Percentiles rank a stretch among this genome's conserved stretches.
Conservation (phyloP, 768 basidiomycete species). For the Termitomyces eurrhizus region DNA sequence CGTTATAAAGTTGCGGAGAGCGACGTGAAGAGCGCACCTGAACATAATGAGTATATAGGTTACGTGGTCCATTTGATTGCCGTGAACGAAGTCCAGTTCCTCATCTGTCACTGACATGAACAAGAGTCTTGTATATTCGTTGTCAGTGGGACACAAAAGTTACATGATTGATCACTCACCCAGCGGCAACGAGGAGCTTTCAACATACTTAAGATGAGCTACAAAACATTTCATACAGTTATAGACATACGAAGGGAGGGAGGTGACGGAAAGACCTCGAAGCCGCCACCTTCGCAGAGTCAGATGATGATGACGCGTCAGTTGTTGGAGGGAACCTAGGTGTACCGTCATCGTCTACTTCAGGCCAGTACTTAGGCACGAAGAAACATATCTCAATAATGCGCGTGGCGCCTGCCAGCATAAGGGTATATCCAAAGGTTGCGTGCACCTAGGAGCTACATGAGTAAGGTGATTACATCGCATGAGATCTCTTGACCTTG, state of each 20-base stretch:
- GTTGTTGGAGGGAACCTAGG: slow-evolving; percentile 11
- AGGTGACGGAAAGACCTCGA: slow-evolving; percentile 75
- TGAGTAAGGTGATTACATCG: background rate
- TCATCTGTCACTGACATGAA: slow-evolving; percentile 97
- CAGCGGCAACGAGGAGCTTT: slow-evolving; percentile 71
- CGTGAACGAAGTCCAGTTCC: slow-evolving; percentile 69
- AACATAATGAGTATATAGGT: slow-evolving; percentile 85
- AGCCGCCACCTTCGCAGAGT: slow-evolving; percentile 32
- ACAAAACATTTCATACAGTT: background rate
- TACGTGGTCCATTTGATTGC: slow-evolving; percentile 83
- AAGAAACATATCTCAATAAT: slow-evolving; percentile 87
- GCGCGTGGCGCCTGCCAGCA: slow-evolving; percentile 76
- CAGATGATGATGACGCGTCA: slow-evolving; percentile 11
- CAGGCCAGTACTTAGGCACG: slow-evolving; percentile 26
- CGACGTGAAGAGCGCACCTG: slow-evolving; percentile 41
- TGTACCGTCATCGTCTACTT: slow-evolving; percentile 44
- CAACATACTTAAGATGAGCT: slow-evolving; percentile 8
- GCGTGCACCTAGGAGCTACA: slow-evolving; percentile 60
- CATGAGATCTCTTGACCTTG: slow-evolving; percentile 41
- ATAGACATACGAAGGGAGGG: slow-evolving; percentile 78
- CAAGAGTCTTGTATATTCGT: slow-evolving; percentile 46
- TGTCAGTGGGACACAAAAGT: background rate
- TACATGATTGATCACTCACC: slow-evolving; percentile 36
- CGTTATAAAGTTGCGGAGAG: slow-evolving; percentile 1
- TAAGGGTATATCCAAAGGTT: slow-evolving; percentile 81